Conservation (phyloP, 1,284 basidiomycete genomes). For the Irpex sp. region DNA sequence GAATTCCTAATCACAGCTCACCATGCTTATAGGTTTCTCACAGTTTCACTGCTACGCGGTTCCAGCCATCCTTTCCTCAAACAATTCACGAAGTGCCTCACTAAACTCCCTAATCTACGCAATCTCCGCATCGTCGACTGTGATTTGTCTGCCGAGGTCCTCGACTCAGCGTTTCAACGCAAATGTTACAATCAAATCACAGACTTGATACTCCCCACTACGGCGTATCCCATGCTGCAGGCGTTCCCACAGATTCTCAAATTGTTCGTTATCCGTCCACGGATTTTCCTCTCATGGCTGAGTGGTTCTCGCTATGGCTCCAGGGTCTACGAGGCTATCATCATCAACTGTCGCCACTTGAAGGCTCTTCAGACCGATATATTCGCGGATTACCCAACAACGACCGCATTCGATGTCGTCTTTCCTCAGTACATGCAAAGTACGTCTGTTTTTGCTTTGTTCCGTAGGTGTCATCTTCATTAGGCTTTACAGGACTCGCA, state of each 20-base stretch:
- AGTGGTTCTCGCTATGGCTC: neutral
- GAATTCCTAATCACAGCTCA: neutral
- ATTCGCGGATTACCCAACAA: neutral
- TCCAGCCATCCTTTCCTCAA: neutral
- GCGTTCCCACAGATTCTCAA: neutral
- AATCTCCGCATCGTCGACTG: neutral
- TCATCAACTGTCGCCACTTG: neutral
- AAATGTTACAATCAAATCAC: neutral
- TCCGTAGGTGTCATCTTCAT: neutral
- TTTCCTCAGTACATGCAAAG: neutral
- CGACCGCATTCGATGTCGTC: neutral
- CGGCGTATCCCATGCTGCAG: neutral
- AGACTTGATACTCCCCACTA: neutral
- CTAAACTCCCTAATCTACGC: neutral
- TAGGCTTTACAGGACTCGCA: neutral
- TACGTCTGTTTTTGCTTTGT: neutral
- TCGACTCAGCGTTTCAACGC: neutral
- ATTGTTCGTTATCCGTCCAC: neutral
- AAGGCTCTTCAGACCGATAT: neutral
- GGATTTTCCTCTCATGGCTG: neutral
- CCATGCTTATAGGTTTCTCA: neutral
- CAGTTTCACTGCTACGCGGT: neutral
- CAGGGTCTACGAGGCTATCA: neutral
- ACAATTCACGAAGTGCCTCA: conserved; percentile 1
- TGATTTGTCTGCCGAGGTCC: neutral